A percentile compares a stretch with the other conserved stretches of the same genome.
Conservation (phyloP, 139 green algal genomes). For the Ettlia oleoabundans region DNA sequence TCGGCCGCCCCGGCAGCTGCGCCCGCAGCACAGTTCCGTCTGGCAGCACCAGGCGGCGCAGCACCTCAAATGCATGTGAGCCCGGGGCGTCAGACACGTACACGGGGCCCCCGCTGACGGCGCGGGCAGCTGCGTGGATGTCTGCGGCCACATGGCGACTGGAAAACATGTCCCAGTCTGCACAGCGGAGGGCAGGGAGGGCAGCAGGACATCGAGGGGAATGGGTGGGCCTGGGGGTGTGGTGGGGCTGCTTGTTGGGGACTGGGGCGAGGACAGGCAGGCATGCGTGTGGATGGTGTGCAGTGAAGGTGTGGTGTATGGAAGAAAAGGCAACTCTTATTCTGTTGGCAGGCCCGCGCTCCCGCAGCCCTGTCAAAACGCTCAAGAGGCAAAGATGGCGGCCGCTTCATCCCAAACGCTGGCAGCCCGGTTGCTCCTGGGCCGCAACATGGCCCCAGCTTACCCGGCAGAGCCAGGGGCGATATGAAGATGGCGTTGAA, state of each 20-base stretch:
- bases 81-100: conserved; percentile 90
- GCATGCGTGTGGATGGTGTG: no score
- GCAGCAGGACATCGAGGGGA: neutral
- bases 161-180: conserved; percentile 66
- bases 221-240: neutral
- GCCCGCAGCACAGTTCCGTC: conserved; percentile 73
- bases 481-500: conserved; percentile 87
- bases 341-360: neutral
- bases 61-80: conserved; percentile 79
- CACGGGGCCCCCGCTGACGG: conserved; percentile 72
- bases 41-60: conserved; percentile 74
- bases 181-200: neutral
- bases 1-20: conserved; percentile 85
- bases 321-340: no score
- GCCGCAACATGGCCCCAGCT: no score
- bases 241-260: neutral
- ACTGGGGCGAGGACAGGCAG: no score
- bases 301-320: no score
- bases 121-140: conserved; percentile 67
- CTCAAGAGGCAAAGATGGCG: no score
- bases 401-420: no score
- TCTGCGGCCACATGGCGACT: conserved; percentile 42
- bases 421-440: no score
- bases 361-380: conserved; percentile 7
- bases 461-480: conserved; percentile 53